phyloP scores from a whole-genome alignment of 257 asterid species.

The Scutellaria baicalensis region DNA sequence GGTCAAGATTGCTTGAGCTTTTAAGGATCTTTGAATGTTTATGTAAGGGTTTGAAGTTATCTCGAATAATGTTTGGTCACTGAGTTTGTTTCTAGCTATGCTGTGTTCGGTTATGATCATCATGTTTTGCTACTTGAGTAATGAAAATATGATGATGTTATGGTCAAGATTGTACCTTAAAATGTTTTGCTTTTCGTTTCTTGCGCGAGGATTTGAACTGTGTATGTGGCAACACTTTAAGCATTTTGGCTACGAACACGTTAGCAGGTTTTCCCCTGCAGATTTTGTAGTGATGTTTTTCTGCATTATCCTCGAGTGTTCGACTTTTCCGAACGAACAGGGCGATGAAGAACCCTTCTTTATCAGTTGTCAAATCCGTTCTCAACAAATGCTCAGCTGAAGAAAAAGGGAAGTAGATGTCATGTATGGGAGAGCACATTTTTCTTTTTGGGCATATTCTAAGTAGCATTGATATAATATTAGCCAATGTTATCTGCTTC shows the following conservation, averaged over 20 bases:
- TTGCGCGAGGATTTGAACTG: neutral
- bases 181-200: neutral
- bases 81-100: too few relatives aligned
- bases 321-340: constrained; percentile 40
- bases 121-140: neutral
- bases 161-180: neutral
- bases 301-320: neutral
- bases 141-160: neutral
- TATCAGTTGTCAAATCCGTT: constrained; percentile 52
- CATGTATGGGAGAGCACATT: neutral
- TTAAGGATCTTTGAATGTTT: neutral
- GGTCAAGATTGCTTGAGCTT: constrained; percentile 46
- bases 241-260: constrained; percentile 29
- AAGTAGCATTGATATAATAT: too few relatives aligned
- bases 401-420: too few relatives aligned
- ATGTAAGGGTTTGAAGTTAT: neutral
- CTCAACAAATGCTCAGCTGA: constrained; percentile 71
- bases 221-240: constrained; percentile 8
- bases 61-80: too few relatives aligned
- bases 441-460: too few relatives aligned
- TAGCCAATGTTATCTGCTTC: neutral
- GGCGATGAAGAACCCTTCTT: constrained; percentile 89
- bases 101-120: too few relatives aligned
- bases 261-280: constrained; percentile 3
- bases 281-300: neutral